Base-by-base conservation (phyloP, 441 rosid species). In the Populus hybrid region DNA sequence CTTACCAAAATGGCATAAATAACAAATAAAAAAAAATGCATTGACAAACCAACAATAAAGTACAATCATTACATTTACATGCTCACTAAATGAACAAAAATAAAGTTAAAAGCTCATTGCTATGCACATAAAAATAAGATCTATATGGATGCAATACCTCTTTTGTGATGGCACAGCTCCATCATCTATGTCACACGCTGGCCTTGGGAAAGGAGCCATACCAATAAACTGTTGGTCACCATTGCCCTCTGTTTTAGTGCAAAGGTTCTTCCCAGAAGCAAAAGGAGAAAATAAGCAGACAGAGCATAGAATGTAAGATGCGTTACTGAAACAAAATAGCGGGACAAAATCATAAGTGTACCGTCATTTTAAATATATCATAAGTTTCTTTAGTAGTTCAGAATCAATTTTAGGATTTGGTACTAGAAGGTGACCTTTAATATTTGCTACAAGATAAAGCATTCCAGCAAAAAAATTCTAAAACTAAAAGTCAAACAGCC, bases 111-210 rank as follows among this genome's bases (percentile, higher is more conserved):
- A 40, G 21, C 34, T 24, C 38, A 50, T 23, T 18, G 18, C 30
- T 14, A 36, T 26, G 67, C 32, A 23, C 35, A 42, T 4, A 63
- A 4, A 5, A 46, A 46, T 65, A 72, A 75, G 71, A 74, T 73
- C 40, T 38, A 11, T 6, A 63, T 3, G 36, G n/a, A 80, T 40
- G 50, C 30, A 83, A 78, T 86, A 91, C 96, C 91, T 89, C 78
- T 84, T 86, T 76, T 78, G 73, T 5, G 81, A 82, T 63, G 89
- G 84, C 24, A 79, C 71, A 83, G 9, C 82, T 63, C 76, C 80
- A 68, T 80, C 88, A 63, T 87, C 84, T 59, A 73, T 83, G 73
- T 81, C 81, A 68, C 71, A 73, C 73, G 67, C 81, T 76, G 84
- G 79, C 75, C 78, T 83, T 71, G 74, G 80, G 40, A 74, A 24